Evolutionary conservation across 2,329 filamentous ascomycete genomes (phyloP), one percentile per base, ranked within the genome.

Genomic region (Xylogone sp.): DNA sequence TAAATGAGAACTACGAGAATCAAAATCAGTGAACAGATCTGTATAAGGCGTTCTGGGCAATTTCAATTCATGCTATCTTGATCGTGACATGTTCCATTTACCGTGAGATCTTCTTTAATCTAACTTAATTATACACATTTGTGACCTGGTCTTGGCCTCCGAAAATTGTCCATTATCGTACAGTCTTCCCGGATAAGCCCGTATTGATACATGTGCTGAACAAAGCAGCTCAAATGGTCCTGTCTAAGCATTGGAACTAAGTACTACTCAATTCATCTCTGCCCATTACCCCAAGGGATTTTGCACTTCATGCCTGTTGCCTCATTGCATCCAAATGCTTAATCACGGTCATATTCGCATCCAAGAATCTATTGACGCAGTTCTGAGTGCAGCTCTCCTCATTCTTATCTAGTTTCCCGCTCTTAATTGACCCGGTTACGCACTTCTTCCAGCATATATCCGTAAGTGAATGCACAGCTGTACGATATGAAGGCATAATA

Each of bases 381-480:
- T 96, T 97, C 69, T 85, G 78, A 68, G 96, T 81, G 70, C 94
- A 99, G 8, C 77, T 73, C 74, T 94, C 86, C 75, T 99, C 94
- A 55, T 72, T 75, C 64, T 79, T 81, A 60, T 95, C 90, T 59
- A 99, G 76, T 63, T 83, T 82, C 22, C 83, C 81, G 55, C 78
- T 81, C 60, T 85, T 84, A 68, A 97, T 86, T 52, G 77, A 78
- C 49, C 83, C 77, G 8, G 88, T 87, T 55, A 97, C 78, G 77
- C 94, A 99, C 75, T 97, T 97, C 68, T 86, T 90, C 85, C 92
- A 99, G 81, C 94, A 99, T 54, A 88, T 82, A 63, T 94, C 87
- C 43, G 83, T 83, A 31, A 87, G 73, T 59, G 73, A 72, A 70
- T 87, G 84, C 53, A 87, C 81, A n/a, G 77, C 84, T 83, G 49